These are phyloP conservation scores for Penicillium italicum DNA, from an alignment of 2,329 filamentous ascomycete genomes.

Conservation along the genomic window DNA sequence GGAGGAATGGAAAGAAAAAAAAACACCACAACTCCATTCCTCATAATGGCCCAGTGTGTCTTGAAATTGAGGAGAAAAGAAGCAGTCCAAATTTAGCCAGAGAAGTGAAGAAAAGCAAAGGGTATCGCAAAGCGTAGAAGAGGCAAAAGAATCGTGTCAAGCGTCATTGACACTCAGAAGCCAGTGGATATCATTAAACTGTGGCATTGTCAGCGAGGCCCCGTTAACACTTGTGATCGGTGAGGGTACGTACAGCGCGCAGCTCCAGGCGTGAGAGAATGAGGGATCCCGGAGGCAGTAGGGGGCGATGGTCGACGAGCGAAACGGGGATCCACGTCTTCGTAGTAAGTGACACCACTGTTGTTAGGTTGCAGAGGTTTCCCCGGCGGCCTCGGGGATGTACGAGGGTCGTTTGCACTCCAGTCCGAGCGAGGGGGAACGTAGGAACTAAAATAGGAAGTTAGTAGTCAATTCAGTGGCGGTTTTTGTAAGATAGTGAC, in stretches of 20 bases:
- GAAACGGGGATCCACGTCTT: constrained; percentile 89
- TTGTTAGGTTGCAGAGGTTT: constrained; percentile 9
- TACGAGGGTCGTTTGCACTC: constrained; percentile 23
- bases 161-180: constrained; percentile 3
- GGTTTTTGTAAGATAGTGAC: constrained; percentile 31
- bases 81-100: constrained; percentile 8
- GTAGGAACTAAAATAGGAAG: constrained; percentile 30
- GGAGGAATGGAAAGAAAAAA: not conserved
- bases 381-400: constrained; percentile 12
- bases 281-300: constrained; percentile 29
- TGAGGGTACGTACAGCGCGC: constrained; percentile 38
- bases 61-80: constrained; percentile 11
- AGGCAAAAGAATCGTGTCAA: constrained; percentile 6
- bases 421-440: constrained; percentile 47
- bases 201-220: constrained; percentile 66
- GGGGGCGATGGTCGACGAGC: constrained; percentile 43
- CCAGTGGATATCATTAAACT: constrained; percentile 64
- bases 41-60: constrained; percentile 11
- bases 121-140: constrained; percentile 20
- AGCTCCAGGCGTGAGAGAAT: constrained; percentile 38
- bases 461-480: constrained; percentile 14
- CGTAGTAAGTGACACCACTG: constrained; percentile 63
- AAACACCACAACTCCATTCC: constrained; percentile 16
- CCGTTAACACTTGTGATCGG: constrained; percentile 54
- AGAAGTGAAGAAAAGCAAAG: constrained; percentile 13